These are phyloP conservation scores for Juglanconis oblonga DNA, from an alignment of 2,329 filamentous ascomycete species.

Conservation along the genomic window DNA sequence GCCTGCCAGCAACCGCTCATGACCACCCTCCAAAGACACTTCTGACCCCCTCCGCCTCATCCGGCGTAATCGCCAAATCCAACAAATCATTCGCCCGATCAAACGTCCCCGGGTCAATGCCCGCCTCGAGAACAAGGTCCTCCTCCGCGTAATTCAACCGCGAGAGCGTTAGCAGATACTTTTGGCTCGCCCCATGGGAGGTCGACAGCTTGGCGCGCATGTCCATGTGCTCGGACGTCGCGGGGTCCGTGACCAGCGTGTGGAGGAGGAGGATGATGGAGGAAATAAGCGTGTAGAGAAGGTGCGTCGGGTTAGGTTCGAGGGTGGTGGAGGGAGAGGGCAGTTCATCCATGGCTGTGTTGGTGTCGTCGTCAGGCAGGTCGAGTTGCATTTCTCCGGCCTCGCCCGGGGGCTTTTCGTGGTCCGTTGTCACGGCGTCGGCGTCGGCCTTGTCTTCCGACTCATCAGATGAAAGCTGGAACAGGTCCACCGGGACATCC, in stretches of 20 bases:
- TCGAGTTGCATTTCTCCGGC: constrained; percentile 1
- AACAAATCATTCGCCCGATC: constrained; percentile 80
- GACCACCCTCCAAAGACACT: constrained; percentile 32
- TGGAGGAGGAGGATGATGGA: constrained; percentile 50
- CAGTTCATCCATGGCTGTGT: constrained; percentile 11
- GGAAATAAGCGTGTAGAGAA: constrained; percentile 46
- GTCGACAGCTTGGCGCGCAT: constrained; percentile 69
- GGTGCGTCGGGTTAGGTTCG: constrained; percentile 18
- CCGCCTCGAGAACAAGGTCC: constrained; percentile 71
- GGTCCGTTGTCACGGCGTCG: neutral
- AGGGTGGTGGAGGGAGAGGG: neutral
- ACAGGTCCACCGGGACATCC: constrained; percentile 34
- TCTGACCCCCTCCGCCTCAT: constrained; percentile 50
- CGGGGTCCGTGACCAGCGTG: constrained; percentile 46
- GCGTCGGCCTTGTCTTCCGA: neutral
- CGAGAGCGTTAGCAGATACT: constrained; percentile 77
- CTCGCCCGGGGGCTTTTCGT: neutral
- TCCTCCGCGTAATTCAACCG: constrained; percentile 82
- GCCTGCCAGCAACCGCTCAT: neutral
- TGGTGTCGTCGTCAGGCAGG: constrained; percentile 5
- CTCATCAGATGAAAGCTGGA: neutral
- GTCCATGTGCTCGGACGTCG: constrained; percentile 48
- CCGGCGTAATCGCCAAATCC: constrained; percentile 76
- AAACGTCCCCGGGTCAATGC: constrained; percentile 73
- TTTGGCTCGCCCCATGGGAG: constrained; percentile 71